Conservation (phyloP, 108 stramenopile species). For the Conticribra weissflogii region DNA sequence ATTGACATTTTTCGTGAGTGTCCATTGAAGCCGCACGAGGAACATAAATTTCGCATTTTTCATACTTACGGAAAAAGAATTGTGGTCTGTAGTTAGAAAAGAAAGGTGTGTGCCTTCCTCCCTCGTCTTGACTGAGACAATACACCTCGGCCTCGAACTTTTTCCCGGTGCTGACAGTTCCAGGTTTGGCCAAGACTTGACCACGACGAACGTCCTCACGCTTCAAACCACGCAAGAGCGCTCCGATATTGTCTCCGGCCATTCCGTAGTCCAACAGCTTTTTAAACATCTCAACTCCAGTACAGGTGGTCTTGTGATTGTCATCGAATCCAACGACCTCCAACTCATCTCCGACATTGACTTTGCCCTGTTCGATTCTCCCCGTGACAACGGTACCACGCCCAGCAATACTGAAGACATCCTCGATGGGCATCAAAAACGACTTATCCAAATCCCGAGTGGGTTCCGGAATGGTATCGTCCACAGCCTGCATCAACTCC, state of each 20-base stretch:
- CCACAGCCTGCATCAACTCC: constrained; percentile 95
- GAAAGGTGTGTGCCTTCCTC: constrained; percentile 99
- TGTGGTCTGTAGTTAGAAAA: constrained; percentile 98
- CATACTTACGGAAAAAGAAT: constrained; percentile 94
- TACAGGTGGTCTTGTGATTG: constrained; percentile 91
- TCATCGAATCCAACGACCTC: constrained; percentile 87
- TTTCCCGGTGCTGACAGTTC: constrained; percentile 71
- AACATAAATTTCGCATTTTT: too few relatives aligned
- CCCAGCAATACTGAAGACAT: constrained; percentile 98
- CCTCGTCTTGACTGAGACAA: constrained; percentile 96
- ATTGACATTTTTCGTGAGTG: too few relatives aligned
- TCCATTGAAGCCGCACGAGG: too few relatives aligned
- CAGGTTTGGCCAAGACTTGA: constrained; percentile 95
- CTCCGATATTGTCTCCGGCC: constrained; percentile 99
- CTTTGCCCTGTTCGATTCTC: constrained; percentile 92
- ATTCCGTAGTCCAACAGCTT: constrained; percentile 94
- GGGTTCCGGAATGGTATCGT: constrained; percentile 94
- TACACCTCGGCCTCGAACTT: constrained; percentile 99
- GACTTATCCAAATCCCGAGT: constrained; percentile 95
- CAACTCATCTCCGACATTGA: constrained; percentile 97
- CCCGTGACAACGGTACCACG: constrained; percentile 99
- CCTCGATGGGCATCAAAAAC: constrained; percentile 99
- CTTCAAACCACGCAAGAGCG: constrained; percentile 95
- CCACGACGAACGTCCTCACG: constrained; percentile 97
- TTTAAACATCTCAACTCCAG: constrained; percentile 99